Evolutionary conservation across 1,284 basidiomycete species (phyloP), one percentile per base, ranked within the genome.

Genomic region (Sphaerobolus stellatus): DNA sequence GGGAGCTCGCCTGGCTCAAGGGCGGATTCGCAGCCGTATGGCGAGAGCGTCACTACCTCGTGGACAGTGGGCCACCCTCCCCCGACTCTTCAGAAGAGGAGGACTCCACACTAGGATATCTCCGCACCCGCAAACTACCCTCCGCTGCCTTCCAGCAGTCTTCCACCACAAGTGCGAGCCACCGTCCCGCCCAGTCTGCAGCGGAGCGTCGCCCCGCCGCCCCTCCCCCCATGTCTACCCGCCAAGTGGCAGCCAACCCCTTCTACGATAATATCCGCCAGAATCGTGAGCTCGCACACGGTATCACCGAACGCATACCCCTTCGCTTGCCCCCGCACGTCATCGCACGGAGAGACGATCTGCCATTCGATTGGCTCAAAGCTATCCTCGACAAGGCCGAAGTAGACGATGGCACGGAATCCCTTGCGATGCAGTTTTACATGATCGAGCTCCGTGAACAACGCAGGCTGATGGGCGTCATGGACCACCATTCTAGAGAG

Each of bases 241-340:
- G 64, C 41, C 54, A 68, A 7, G 68, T 72, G 50, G 81, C 86
- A 2, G 83, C 78, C 50, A 94, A 94, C 67, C 92, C 92, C 4
- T 95, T 95, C 72, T 95, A 94, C 62, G 94, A 99, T 72, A 90
- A 92, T 64, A 92, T 99, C 63, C 88, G 96, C 29, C 96, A 99
- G 71, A 97, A 98, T 65, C 72, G 88, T 16, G 96, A 99, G 73
- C 81, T 97, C 31, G 83, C 86, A 11, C 87, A 92, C 51, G 92
- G 92, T 8, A 87, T 91, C 61, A 87, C 85, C 0, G 86, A 93
- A 65, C 84, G 89, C 50, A 92, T 93, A 48, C 82, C 92, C 5
- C 79, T 97, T 50, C 79, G 80, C 30, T 77, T 97, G 3, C 82
- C 91, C 0, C 68, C 75, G 31, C 74, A 82, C 13, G 79, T 90